These are phyloP conservation scores for Pythium sp. DNA, from an alignment of 352 stramenopile genomes.

Conservation along the genomic window DNA sequence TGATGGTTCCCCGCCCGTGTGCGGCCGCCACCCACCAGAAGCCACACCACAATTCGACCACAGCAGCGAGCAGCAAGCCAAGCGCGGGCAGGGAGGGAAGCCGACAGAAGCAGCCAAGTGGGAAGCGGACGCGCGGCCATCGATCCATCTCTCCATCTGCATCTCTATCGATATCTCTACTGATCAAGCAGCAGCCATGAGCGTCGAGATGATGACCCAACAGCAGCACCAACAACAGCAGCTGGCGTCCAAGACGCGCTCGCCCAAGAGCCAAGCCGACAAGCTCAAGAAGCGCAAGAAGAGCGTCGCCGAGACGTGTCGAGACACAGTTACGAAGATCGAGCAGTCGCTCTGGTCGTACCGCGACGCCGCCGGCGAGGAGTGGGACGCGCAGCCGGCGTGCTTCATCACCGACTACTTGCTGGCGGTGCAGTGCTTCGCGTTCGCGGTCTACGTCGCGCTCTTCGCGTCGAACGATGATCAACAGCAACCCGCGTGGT, in stretches of 20 bases:
- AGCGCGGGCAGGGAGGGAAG: background rate
- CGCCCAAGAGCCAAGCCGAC: constrained; percentile 9
- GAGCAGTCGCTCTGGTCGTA: constrained; percentile 82
- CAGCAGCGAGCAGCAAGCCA: no score
- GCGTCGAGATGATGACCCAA: constrained; percentile 7
- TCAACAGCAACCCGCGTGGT: constrained; percentile 50
- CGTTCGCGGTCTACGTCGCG: constrained; percentile 74
- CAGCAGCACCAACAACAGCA: background rate
- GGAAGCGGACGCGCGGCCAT: background rate
- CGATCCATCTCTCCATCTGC: background rate
- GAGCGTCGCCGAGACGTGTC: constrained; percentile 55
- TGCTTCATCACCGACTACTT: constrained; percentile 89
- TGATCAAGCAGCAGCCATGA: constrained; percentile 2
- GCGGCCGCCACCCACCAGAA: constrained; percentile 2
- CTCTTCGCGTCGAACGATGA: constrained; percentile 63
- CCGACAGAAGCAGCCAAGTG: background rate
- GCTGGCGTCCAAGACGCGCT: constrained; percentile 3
- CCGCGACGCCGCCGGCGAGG: constrained; percentile 64
- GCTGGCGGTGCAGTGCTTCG: constrained; percentile 80
- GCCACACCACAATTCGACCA: constrained; percentile 5
- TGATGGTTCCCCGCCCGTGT: background rate
- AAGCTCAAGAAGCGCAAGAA: constrained; percentile 22
- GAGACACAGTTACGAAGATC: constrained; percentile 62
- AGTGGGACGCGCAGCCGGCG: constrained; percentile 83
- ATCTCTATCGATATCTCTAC: background rate